These are phyloP conservation scores for Cicer arietinum DNA, from an alignment of 306 rosid genomes.

Conservation along the genomic window DNA sequence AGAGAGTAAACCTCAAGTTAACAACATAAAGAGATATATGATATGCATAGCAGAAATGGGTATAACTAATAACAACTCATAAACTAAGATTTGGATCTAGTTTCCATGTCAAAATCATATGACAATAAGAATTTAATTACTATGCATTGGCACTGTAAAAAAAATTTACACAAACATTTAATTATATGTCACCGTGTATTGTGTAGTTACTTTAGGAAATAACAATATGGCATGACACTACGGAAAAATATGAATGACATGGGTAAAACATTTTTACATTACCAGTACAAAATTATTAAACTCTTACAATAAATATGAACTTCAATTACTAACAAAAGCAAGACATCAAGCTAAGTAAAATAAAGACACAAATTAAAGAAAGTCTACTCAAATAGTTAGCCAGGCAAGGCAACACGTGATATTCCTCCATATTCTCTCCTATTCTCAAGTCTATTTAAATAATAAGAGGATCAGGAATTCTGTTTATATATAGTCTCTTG, in stretches of 20 bases:
- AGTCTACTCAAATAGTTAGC: not conserved
- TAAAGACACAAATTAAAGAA: not conserved
- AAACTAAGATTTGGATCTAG: slow-evolving; percentile 18
- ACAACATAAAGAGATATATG: slow-evolving; percentile 18
- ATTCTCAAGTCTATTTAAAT: slow-evolving; percentile 1
- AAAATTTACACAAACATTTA: not conserved
- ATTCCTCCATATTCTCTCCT: not conserved
- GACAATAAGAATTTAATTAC: slow-evolving; percentile 13
- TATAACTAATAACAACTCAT: not conserved
- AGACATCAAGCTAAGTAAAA: slow-evolving; percentile 3
- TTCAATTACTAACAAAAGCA: slow-evolving; percentile 1
- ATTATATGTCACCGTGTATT: not conserved
- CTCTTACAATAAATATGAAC: not conserved
- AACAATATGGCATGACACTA: not conserved
- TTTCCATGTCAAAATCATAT: not conserved
- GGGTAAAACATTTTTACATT: too few species aligned
- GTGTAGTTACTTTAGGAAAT: not conserved
- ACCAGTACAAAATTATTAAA: not conserved
- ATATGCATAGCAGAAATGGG: slow-evolving; percentile 23
- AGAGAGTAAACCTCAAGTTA: slow-evolving; percentile 10
- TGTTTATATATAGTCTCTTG: not conserved
- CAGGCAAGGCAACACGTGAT: not conserved
- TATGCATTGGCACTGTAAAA: not conserved
- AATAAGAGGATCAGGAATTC: slow-evolving; percentile 7
- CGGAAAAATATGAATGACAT: too few species aligned